phyloP scores from a whole-genome alignment of 2,329 filamentous ascomycete species.

The Dothistroma septosporum region DNA sequence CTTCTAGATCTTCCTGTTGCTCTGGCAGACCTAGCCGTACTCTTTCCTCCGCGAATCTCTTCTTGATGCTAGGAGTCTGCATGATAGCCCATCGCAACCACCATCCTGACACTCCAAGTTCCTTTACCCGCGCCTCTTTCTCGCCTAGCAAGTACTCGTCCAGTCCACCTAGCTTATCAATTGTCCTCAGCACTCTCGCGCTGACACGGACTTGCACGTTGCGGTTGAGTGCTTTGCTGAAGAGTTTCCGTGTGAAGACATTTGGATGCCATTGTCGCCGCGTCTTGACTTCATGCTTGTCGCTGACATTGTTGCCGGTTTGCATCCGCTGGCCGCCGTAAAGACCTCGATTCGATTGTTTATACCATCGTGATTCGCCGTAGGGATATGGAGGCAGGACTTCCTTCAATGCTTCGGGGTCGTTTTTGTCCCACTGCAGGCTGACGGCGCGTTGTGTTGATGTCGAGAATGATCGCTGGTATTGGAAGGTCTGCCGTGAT shows the following conservation, averaged over 20 bases:
- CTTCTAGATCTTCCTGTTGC: constrained; percentile 18
- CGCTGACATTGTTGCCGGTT: constrained; percentile 73
- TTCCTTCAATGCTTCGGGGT: constrained; percentile 30
- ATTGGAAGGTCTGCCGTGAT: constrained; percentile 15
- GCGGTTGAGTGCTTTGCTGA: constrained; percentile 57
- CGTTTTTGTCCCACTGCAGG: constrained; percentile 33
- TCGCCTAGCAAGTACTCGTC: constrained; percentile 86
- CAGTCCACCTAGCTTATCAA: constrained; percentile 81
- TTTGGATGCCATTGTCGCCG: constrained; percentile 73
- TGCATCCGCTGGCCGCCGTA: constrained; percentile 63
- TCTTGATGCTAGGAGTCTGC: constrained; percentile 66
- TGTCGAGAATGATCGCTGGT: constrained; percentile 32
- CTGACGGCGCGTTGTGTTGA: constrained; percentile 23
- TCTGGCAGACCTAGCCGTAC: constrained; percentile 59
- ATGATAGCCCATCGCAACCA: constrained; percentile 83
- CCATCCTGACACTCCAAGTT: constrained; percentile 89
- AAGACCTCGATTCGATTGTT: constrained; percentile 64
- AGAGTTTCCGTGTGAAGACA: constrained; percentile 63
- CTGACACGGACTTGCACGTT: constrained; percentile 66
- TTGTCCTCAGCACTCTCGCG: constrained; percentile 58
- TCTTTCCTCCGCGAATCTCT: constrained; percentile 63
- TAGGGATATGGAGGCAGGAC: constrained; percentile 60
- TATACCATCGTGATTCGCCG: constrained; percentile 66
- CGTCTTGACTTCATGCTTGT: constrained; percentile 65
- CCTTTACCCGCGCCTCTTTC: constrained; percentile 72